Evolutionary conservation across 805 yeast species (phyloP).

Genomic region (Metschnikowia gelsemii): DNA sequence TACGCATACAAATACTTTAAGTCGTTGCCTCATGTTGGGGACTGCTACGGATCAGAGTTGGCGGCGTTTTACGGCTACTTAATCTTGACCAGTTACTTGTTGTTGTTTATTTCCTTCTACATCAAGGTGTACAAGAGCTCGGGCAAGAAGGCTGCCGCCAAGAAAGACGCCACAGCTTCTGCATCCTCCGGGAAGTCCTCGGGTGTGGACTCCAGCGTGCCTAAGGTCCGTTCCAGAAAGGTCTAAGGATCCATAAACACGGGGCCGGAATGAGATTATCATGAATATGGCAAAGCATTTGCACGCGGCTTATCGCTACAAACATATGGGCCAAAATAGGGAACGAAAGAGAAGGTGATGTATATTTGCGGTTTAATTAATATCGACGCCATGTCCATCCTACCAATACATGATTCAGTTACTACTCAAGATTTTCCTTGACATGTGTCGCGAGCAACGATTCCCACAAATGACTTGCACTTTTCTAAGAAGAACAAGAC

Average conservation of each 20-base stretch:
- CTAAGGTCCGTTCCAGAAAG: slow-evolving; percentile 38
- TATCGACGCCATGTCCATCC: not conserved
- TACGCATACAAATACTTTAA: slow-evolving; percentile 69
- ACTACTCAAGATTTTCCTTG: too few relatives aligned
- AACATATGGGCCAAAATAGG: not conserved
- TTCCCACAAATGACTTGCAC: too few relatives aligned
- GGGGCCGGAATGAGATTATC: not conserved
- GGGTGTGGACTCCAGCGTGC: slow-evolving; percentile 16
- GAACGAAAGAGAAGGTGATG: not conserved
- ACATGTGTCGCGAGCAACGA: too few relatives aligned
- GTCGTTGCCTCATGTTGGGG: slow-evolving; percentile 67
- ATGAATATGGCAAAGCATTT: too few relatives aligned
- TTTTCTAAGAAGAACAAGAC: too few relatives aligned
- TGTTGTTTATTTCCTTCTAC: slow-evolving; percentile 90
- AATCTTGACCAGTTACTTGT: slow-evolving; percentile 83
- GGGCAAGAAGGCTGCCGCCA: slow-evolving; percentile 26
- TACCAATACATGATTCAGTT: too few relatives aligned
- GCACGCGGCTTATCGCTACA: too few relatives aligned
- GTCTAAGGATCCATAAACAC: slow-evolving; percentile 20
- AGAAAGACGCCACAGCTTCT: slow-evolving; percentile 11
- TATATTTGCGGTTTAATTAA: slow-evolving; percentile 1
- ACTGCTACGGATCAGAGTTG: slow-evolving; percentile 87
- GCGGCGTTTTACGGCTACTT: slow-evolving; percentile 92
- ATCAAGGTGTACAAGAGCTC: slow-evolving; percentile 72
- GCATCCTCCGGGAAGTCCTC: slow-evolving; percentile 12